phyloP scores from a whole-genome alignment of 345 rosid species.

The Rubroshorea leprosula region DNA sequence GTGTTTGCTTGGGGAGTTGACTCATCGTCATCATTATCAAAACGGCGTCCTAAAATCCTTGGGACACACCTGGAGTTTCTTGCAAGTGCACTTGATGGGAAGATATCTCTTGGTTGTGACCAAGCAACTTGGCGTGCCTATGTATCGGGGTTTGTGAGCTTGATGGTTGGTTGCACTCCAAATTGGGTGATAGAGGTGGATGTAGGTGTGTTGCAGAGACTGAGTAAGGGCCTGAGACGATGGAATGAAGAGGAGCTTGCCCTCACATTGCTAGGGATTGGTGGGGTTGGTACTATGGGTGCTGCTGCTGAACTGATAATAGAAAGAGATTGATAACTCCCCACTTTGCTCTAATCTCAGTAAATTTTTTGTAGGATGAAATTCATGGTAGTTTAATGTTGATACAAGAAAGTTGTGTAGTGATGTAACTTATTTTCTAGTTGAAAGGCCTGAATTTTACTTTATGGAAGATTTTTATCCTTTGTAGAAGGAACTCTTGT shows the following conservation, averaged over 20 bases:
- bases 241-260: constrained; percentile 84
- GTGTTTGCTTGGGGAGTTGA: constrained; percentile 94
- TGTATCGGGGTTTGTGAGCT: constrained; percentile 58
- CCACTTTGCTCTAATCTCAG: not conserved
- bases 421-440: not conserved
- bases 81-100: constrained; percentile 79
- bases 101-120: constrained; percentile 77
- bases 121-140: constrained; percentile 69
- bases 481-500: not conserved
- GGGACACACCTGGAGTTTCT: constrained; percentile 72
- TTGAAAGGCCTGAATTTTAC: not conserved
- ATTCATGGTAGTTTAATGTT: not conserved
- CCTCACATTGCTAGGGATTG: constrained; percentile 58
- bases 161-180: constrained; percentile 79
- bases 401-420: constrained; percentile 1
- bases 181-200: constrained; percentile 82
- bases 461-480: not conserved
- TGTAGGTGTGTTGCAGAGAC: constrained; percentile 60
- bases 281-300: constrained; percentile 66
- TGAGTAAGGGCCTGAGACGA: constrained; percentile 65
- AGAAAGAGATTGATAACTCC: constrained; percentile 22
- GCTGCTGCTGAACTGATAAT: constrained; percentile 67
- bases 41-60: constrained; percentile 59
- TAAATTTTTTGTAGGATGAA: constrained; percentile 4
- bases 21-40: constrained; percentile 59